A percentile compares a stretch with the other conserved stretches of the same genome.
Evolutionary conservation across 2,329 filamentous ascomycete genomes (phyloP).

Genomic region (Xylaria hypoxylon): DNA sequence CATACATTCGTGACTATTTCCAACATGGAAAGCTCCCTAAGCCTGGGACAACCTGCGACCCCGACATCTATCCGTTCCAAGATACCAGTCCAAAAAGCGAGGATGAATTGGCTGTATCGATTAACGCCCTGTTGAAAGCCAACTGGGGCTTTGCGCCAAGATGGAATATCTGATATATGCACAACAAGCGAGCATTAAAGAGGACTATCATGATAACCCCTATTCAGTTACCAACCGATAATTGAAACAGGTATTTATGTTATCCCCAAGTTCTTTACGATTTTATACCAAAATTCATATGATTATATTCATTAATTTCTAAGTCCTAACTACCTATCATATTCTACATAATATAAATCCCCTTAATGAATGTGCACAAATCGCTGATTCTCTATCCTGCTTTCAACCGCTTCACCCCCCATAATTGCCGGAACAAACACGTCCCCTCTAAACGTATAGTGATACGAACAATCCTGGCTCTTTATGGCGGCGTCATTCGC

Average conservation of each 20-base stretch:
- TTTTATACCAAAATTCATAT: background rate
- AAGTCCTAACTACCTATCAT: background rate
- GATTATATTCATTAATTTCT: background rate
- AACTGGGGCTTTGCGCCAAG: slow-evolving; percentile 32
- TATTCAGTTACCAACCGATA: background rate
- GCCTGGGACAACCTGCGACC: slow-evolving; percentile 59
- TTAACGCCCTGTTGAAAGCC: slow-evolving; percentile 33
- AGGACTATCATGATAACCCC: background rate
- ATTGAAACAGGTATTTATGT: background rate
- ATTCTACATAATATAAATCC: background rate
- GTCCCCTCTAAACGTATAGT: slow-evolving; percentile 35
- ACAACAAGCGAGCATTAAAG: background rate
- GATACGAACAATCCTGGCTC: background rate
- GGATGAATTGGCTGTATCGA: slow-evolving; percentile 35
- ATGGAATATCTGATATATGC: slow-evolving; percentile 5
- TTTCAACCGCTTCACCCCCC: slow-evolving; percentile 35
- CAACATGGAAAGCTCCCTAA: slow-evolving; percentile 59
- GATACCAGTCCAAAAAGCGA: slow-evolving; percentile 23
- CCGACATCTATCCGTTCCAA: slow-evolving; percentile 59
- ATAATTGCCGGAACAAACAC: slow-evolving; percentile 31
- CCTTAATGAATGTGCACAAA: slow-evolving; percentile 33
- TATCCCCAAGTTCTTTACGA: background rate
- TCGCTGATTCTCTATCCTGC: slow-evolving; percentile 28
- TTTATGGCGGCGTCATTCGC: background rate
- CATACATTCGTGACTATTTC: slow-evolving; percentile 58